These are phyloP conservation scores for Geotrichum reessii DNA, from an alignment of 1,139 yeast genomes.

Conservation along the genomic window DNA sequence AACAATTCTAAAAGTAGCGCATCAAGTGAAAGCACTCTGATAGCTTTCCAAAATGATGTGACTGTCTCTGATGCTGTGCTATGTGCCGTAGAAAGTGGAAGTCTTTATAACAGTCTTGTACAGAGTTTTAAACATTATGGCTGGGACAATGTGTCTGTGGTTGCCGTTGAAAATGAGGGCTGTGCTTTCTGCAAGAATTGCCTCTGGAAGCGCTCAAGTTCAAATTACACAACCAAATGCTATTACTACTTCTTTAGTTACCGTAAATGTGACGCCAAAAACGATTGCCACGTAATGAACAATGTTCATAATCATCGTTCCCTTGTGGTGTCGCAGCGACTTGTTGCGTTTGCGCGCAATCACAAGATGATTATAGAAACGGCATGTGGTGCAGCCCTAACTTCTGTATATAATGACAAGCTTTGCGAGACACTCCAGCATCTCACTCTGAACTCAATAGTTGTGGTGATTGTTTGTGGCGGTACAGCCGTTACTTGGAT, in stretches of 20 bases:
- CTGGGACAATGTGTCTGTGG: conserved; percentile 43
- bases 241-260: conserved; percentile 58
- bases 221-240: conserved; percentile 45
- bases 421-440: conserved; percentile 27
- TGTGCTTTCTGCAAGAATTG: conserved; percentile 48
- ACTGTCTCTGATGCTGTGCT: conserved; percentile 50
- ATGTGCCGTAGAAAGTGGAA: conserved; percentile 75
- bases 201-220: conserved; percentile 37
- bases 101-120: conserved; percentile 59
- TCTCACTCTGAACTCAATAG: conserved; percentile 25
- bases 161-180: conserved; percentile 60
- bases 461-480: conserved; percentile 35
- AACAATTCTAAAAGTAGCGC: neutral
- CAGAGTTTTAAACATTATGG: conserved; percentile 47
- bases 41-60: neutral
- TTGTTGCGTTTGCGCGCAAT: conserved; percentile 47
- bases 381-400: conserved; percentile 68
- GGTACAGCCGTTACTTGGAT: conserved; percentile 32
- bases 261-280: conserved; percentile 50
- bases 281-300: conserved; percentile 43
- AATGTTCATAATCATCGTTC: conserved; percentile 39
- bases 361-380: conserved; percentile 58
- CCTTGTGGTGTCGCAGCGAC: conserved; percentile 51
- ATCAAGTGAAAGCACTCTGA: neutral
- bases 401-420: conserved; percentile 42